Conservation (phyloP, 2,329 filamentous ascomycete genomes). For the Nemania sp. region DNA sequence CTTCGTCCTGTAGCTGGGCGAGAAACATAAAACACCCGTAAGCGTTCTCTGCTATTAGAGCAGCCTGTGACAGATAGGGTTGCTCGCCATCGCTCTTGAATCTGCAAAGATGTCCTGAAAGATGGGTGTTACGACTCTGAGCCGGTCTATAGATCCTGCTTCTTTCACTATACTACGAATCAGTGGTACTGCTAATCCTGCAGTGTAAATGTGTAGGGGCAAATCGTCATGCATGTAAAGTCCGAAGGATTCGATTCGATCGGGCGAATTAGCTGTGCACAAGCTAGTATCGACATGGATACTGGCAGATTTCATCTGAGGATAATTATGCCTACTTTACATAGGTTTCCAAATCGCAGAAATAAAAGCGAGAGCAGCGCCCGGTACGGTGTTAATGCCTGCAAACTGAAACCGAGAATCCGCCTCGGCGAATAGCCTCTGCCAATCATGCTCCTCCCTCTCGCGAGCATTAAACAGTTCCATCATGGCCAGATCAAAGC, state of each 20-base stretch:
- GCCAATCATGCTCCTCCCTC: background rate
- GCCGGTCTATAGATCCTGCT: background rate
- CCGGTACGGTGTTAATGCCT: background rate
- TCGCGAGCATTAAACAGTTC: background rate
- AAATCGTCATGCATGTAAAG: background rate
- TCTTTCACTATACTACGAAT: background rate
- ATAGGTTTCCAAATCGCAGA: background rate
- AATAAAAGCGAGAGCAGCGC: background rate
- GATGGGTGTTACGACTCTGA: slow-evolving; percentile 1
- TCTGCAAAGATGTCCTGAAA: slow-evolving; percentile 15
- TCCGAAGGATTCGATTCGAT: background rate
- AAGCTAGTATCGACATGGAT: background rate
- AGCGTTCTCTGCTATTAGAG: slow-evolving; percentile 30
- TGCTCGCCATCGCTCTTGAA: slow-evolving; percentile 29
- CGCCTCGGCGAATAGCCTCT: background rate
- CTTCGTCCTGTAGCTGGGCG: slow-evolving; percentile 19
- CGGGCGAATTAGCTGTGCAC: background rate
- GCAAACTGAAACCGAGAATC: background rate
- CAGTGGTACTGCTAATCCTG: background rate
- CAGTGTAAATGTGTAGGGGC: background rate
- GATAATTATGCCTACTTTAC: background rate
- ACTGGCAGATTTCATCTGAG: background rate
- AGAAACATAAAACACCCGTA: slow-evolving; percentile 29
- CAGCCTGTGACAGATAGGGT: slow-evolving; percentile 30
- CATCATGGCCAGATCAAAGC: background rate